A percentile compares a stretch with the other conserved stretches of the same genome.
These are phyloP conservation scores for Penicillium sp. DNA, from an alignment of 2,329 filamentous ascomycete species.

Conservation along the genomic window DNA sequence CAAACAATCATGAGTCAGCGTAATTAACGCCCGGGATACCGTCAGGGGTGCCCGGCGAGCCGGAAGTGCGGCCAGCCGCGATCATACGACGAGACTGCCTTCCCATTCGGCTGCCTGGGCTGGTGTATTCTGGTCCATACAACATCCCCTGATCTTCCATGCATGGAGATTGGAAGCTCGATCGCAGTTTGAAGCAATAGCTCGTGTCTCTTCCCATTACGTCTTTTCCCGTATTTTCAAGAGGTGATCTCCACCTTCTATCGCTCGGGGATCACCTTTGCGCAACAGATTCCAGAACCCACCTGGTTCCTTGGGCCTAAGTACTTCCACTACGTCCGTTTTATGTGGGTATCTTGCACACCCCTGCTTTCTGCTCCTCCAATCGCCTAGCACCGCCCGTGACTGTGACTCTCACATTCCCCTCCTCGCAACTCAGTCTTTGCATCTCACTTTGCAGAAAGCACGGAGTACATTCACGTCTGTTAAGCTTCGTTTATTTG, in stretches of 20 bases:
- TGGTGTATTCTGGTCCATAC: not conserved
- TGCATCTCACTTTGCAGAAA: not conserved
- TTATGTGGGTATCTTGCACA: constrained; percentile 10
- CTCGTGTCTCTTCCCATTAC: not conserved
- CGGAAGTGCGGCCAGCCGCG: constrained; percentile 26
- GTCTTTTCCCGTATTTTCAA: not conserved
- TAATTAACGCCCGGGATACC: not conserved
- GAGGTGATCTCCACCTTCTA: constrained; percentile 8
- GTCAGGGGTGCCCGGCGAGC: constrained; percentile 10
- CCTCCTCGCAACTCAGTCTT: constrained; percentile 3
- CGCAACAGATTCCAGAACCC: constrained; percentile 9
- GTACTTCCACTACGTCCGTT: constrained; percentile 3
- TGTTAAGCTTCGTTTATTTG: not conserved
- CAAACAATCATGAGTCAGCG: not conserved
- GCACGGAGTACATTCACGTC: not conserved
- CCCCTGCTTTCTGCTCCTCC: constrained; percentile 6
- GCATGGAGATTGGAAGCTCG: constrained; percentile 1
- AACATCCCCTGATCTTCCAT: constrained; percentile 6
- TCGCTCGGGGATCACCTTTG: constrained; percentile 7
- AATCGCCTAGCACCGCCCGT: constrained; percentile 6
- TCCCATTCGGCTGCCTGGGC: not conserved
- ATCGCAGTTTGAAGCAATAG: not conserved
- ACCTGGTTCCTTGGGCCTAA: constrained; percentile 7
- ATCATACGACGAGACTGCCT: constrained; percentile 24
- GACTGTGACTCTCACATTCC: constrained; percentile 6